Conservation (phyloP, 345 rosid species). For the Geranium brycei region DNA sequence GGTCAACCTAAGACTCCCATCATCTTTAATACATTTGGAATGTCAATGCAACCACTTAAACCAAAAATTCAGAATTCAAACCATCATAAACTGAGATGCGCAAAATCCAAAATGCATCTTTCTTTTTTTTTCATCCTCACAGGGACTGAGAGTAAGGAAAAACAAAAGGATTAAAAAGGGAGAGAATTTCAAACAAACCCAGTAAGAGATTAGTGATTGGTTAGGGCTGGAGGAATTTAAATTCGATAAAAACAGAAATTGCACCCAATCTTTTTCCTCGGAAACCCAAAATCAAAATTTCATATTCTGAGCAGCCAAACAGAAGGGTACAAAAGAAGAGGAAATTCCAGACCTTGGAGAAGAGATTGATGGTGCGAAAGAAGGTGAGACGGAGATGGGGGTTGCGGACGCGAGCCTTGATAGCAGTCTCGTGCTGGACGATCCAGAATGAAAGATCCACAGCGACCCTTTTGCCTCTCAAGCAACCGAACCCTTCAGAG, state of each 20-base stretch:
- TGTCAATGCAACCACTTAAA: too few species aligned
- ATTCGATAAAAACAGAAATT: not conserved
- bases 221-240: too few species aligned
- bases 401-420: constrained; percentile 28
- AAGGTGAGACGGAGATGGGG: constrained; percentile 78
- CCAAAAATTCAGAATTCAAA: not conserved
- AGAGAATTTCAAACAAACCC: too few species aligned
- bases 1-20: not conserved
- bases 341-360: constrained; percentile 46
- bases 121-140: not conserved
- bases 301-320: constrained; percentile 2
- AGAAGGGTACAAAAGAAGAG: not conserved
- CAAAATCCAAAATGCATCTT: not conserved
- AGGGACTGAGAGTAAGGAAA: not conserved
- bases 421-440: constrained; percentile 72
- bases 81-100: not conserved
- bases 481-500: constrained; percentile 42
- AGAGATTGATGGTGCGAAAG: constrained; percentile 78
- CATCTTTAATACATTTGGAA: not conserved
- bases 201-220: not conserved
- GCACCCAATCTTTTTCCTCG: not conserved
- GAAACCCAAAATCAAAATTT: constrained; percentile 1
- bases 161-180: too few species aligned
- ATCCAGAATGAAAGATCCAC: constrained; percentile 87
- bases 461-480: constrained; percentile 66